These are phyloP conservation scores for Phytophthora pseudosyringae DNA, from an alignment of 352 stramenopile genomes.

Conservation along the genomic window DNA sequence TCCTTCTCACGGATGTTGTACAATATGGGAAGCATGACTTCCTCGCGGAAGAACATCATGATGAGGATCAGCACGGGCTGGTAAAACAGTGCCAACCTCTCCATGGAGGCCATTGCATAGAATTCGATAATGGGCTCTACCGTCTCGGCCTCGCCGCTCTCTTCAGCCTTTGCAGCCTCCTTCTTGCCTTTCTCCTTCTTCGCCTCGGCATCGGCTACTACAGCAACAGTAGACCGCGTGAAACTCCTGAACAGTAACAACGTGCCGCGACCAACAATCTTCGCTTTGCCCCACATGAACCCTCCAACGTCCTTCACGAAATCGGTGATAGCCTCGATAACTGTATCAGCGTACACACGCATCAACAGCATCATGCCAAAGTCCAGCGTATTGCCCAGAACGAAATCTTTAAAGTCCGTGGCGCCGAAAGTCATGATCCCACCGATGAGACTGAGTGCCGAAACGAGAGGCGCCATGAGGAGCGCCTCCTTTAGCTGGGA, in stretches of 20 bases:
- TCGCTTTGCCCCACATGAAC: conserved; percentile 50
- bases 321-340: conserved; percentile 79
- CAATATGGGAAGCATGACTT: conserved; percentile 92
- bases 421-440: conserved; percentile 95
- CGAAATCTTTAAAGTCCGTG: conserved; percentile 97
- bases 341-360: conserved; percentile 91
- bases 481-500: conserved; percentile 92
- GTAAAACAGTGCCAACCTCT: conserved; percentile 94
- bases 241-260: conserved; percentile 62
- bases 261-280: conserved; percentile 35
- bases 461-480: conserved; percentile 91
- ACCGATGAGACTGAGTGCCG: conserved; percentile 89
- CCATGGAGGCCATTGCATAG: conserved; percentile 91
- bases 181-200: conserved; percentile 54
- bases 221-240: conserved; percentile 49
- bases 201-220: conserved; percentile 14
- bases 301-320: conserved; percentile 52
- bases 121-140: conserved; percentile 97
- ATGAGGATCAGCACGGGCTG: conserved; percentile 94
- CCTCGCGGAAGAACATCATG: conserved; percentile 95
- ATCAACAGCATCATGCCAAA: conserved; percentile 96
- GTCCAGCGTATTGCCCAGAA: conserved; percentile 94
- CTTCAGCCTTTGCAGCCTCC: conserved; percentile 43
- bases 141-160: conserved; percentile 85
- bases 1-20: conserved; percentile 98